Conservation (phyloP, 208 protist genomes). For the Leptomonas seymouri region DNA sequence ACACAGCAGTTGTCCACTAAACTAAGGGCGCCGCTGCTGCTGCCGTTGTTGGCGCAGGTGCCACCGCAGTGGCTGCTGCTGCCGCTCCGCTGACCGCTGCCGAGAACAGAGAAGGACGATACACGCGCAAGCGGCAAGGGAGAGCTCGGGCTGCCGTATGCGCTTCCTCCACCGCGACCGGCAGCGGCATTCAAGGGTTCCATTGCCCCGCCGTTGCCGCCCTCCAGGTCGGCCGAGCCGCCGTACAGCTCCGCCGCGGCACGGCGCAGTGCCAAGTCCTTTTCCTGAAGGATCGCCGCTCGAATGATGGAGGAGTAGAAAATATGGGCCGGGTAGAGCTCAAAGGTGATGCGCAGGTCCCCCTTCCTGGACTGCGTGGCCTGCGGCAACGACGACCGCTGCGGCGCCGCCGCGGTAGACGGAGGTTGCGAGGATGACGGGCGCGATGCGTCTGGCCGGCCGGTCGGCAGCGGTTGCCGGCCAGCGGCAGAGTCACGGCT, state of each 20-base stretch:
- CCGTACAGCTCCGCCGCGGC: conserved; percentile 40
- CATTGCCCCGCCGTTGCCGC: background rate
- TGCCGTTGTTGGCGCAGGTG: background rate
- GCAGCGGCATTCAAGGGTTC: background rate
- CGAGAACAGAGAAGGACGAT: conserved; percentile 16
- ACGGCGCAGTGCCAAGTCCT: conserved; percentile 39
- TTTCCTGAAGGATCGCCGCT: conserved; percentile 45
- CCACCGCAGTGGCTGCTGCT: conserved; percentile 4
- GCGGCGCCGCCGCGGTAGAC: background rate
- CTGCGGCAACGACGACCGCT: background rate
- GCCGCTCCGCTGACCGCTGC: background rate
- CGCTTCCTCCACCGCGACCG: background rate
- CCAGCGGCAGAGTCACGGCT: conserved; percentile 2
- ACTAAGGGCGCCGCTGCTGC: background rate
- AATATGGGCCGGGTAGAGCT: conserved; percentile 48
- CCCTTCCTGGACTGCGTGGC: background rate
- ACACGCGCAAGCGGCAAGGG: conserved; percentile 15
- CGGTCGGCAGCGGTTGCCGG: background rate
- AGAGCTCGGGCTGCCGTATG: conserved; percentile 6
- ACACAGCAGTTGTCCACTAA: conserved; percentile 26
- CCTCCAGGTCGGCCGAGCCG: conserved; percentile 26
- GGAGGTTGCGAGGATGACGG: background rate
- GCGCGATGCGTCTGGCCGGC: background rate
- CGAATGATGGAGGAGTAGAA: conserved; percentile 54
- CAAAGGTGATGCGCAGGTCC: conserved; percentile 43